A percentile compares a stretch with the other conserved stretches of the same genome.
phyloP scores from a whole-genome alignment of 2,329 filamentous ascomycete species.

The Ophiostoma montium region DNA sequence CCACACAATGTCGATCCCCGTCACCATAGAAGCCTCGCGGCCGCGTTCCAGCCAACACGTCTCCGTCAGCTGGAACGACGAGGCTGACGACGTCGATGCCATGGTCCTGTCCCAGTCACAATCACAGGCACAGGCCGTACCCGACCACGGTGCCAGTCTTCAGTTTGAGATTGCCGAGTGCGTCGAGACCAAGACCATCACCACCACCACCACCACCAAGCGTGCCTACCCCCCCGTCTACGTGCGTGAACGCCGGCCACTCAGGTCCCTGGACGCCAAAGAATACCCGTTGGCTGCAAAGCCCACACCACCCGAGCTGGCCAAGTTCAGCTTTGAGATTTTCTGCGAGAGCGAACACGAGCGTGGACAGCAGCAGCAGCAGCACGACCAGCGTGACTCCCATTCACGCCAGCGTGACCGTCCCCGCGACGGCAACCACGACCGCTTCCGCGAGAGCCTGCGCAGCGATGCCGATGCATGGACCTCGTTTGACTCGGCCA shows the following conservation, averaged over 20 bases:
- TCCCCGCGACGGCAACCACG: slow-evolving; percentile 18
- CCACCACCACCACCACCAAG: slow-evolving; percentile 84
- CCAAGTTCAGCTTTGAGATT: slow-evolving; percentile 59
- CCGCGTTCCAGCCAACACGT: slow-evolving; percentile 22
- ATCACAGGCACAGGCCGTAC: neutral
- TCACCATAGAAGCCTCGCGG: slow-evolving; percentile 18
- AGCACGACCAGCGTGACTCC: neutral
- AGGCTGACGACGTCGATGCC: slow-evolving; percentile 14
- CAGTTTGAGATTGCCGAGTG: slow-evolving; percentile 50
- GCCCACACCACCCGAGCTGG: slow-evolving; percentile 66
- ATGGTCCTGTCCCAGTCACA: neutral
- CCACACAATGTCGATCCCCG: slow-evolving; percentile 2
- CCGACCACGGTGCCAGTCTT: slow-evolving; percentile 19
- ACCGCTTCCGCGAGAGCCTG: neutral
- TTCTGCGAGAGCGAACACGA: slow-evolving; percentile 37
- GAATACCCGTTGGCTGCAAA: slow-evolving; percentile 78
- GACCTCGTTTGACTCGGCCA: slow-evolving; percentile 14
- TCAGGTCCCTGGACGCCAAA: slow-evolving; percentile 66
- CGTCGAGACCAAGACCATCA: slow-evolving; percentile 59
- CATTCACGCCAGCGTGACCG: no score
- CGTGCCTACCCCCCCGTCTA: slow-evolving; percentile 73
- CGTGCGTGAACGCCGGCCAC: slow-evolving; percentile 56
- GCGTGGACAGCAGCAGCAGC: neutral
- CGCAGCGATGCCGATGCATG: slow-evolving; percentile 10
- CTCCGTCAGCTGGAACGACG: slow-evolving; percentile 23